Base-by-base conservation (phyloP, 345 rosid species). In the Reutealis trisperma region DNA sequence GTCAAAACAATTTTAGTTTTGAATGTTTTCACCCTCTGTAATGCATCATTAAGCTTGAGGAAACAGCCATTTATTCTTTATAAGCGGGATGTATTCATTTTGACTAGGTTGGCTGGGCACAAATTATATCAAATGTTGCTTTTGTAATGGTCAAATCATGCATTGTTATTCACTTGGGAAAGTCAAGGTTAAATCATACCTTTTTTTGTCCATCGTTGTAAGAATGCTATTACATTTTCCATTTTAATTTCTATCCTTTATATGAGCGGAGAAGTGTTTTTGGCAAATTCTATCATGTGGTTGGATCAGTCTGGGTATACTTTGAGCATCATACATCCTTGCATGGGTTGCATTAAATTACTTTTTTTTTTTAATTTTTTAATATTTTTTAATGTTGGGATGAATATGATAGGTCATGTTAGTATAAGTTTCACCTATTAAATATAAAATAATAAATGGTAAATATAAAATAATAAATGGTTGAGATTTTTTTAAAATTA, bases 71-170 rank as follows among this genome's bases (percentile, higher is more conserved):
- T 24, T 55, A 32, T 44, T 37, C 5, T 41, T 12, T 22, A n/a
- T 30, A n/a, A 42, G 27, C 54, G 41, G 71, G 18, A 27, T 21
- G 47, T 72, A 52, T 55, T 71, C 13, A 32, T 74, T 74, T 74
- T 74, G 69, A 27, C 42, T 18, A 18, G 42, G 57, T 18, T 51
- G 70, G 64, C 21, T 71, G 14, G 52, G 62, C 34, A 6, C 44
- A 54, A 37, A 19, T 62, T 77, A 63, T 21, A 42, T 63, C 16
- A 0, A 10, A 69, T 15, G 25, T 63, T 49, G 62, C 14, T 25
- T 42, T 64, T 54, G 42, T 42, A 19, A 27, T 21, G 51, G 59
- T 59, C 59, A 18, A 12, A 6, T 21, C 24, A 9, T 30, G 32
- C 11, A 64, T 51, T 32, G 9, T 61, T 27, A 25, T 4, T 45